Conservation (phyloP, 768 basidiomycete genomes). For the Podaxis mareebaensis region DNA sequence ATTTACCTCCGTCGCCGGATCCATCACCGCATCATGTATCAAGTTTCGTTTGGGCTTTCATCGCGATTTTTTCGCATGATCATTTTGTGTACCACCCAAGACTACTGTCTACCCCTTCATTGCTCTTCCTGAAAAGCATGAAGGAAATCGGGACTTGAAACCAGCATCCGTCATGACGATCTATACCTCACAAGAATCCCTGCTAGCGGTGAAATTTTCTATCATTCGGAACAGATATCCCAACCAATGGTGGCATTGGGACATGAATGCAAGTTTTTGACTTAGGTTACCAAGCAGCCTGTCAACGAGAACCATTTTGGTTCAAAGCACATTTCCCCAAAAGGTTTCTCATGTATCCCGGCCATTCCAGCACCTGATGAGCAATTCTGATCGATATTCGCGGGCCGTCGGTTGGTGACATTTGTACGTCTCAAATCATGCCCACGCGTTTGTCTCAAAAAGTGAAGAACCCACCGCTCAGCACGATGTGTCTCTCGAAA, state of each 20-base stretch:
- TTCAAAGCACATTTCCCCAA: background rate
- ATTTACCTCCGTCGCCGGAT: slow-evolving; percentile 3
- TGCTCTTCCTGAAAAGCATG: background rate
- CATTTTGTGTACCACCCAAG: background rate
- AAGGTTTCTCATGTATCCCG: background rate
- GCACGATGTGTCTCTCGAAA: slow-evolving; percentile 7
- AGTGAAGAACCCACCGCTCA: background rate
- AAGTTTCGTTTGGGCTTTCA: slow-evolving; percentile 25
- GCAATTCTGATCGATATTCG: background rate
- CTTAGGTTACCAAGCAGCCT: background rate
- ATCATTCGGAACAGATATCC: background rate
- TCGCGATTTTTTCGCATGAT: slow-evolving; percentile 37
- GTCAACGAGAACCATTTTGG: background rate
- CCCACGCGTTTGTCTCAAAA: background rate
- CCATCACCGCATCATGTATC: slow-evolving; percentile 22
- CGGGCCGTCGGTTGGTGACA: background rate
- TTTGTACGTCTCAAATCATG: slow-evolving; percentile 1
- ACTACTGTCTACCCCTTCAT: background rate
- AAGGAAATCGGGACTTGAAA: too few species aligned
- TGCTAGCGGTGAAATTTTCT: background rate
- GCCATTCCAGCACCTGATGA: background rate
- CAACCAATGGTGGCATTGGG: background rate
- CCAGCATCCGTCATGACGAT: too few species aligned
- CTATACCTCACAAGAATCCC: background rate
- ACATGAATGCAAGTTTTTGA: background rate